These are phyloP conservation scores for Xylaria multiplex DNA, from an alignment of 2,329 filamentous ascomycete species.

Conservation along the genomic window DNA sequence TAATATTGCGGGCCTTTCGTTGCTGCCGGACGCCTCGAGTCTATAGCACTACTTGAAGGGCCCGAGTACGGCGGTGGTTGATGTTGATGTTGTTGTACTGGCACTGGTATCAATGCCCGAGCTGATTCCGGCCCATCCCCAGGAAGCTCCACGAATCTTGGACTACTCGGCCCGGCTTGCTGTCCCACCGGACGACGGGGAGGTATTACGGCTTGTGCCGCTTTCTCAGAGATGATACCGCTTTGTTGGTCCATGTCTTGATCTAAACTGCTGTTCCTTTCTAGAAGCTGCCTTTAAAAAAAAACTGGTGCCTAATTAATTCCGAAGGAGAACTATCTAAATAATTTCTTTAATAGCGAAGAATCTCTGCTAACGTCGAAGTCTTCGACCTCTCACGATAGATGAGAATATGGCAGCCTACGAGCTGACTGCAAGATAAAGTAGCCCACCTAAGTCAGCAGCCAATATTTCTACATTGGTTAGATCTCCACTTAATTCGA, in stretches of 20 bases:
- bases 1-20: constrained; percentile 52
- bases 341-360: constrained; percentile 2
- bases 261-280: neutral
- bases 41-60: constrained; percentile 40
- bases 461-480: neutral
- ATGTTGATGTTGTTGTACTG: constrained; percentile 18
- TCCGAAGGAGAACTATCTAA: too few species aligned
- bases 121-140: constrained; percentile 17
- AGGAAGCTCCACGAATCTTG: constrained; percentile 15
- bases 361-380: neutral
- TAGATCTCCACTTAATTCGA: neutral
- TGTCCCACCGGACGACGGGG: constrained; percentile 22
- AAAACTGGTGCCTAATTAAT: neutral
- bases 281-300: neutral
- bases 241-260: constrained; percentile 26
- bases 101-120: neutral
- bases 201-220: constrained; percentile 14
- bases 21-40: constrained; percentile 28
- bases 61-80: constrained; percentile 47
- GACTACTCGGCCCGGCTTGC: constrained; percentile 26
- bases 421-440: constrained; percentile 19
- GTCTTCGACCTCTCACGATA: constrained; percentile 13
- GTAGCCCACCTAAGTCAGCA: neutral
- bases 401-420: constrained; percentile 33
- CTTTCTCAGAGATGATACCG: constrained; percentile 29